Evolutionary conservation across 2,329 filamentous ascomycete genomes (phyloP).

Genomic region (Diaporthe sp.): DNA sequence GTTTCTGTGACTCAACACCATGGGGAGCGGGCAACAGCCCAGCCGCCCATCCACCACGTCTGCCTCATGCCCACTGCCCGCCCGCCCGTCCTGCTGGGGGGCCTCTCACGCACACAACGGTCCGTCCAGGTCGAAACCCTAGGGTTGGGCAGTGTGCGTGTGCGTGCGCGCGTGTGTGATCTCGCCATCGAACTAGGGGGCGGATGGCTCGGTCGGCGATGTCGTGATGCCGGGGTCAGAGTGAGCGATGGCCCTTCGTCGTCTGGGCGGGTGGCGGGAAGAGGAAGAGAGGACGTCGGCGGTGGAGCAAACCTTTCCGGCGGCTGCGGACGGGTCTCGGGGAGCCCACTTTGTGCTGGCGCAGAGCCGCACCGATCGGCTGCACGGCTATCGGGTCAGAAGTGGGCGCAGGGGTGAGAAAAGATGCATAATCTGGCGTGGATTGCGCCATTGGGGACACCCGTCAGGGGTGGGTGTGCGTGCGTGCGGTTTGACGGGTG

Average conservation of each 20-base stretch:
- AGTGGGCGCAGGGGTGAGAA: neutral
- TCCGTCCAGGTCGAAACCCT: neutral
- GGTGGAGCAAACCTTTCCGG: constrained; percentile 32
- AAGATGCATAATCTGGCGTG: constrained; percentile 37
- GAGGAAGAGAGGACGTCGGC: constrained; percentile 39
- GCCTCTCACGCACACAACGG: neutral
- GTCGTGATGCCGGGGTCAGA: constrained; percentile 15
- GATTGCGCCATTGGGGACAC: constrained; percentile 38
- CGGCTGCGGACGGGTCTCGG: constrained; percentile 37
- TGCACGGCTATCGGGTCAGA: constrained; percentile 37
- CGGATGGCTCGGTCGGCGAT: constrained; percentile 23
- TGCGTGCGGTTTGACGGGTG: neutral
- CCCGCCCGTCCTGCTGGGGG: neutral
- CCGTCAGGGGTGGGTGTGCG: constrained; percentile 4
- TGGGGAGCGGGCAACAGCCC: neutral
- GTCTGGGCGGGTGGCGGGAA: constrained; percentile 27
- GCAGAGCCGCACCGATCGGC: constrained; percentile 41
- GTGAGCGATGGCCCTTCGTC: neutral
- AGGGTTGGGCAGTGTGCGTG: constrained; percentile 33
- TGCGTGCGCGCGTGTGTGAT: neutral
- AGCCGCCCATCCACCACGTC: neutral
- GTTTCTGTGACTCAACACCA: constrained; percentile 20
- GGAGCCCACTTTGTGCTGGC: neutral
- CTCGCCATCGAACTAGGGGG: constrained; percentile 25
- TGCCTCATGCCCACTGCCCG: neutral